Conservation (phyloP, 2,329 filamentous ascomycete genomes). For the Colletotrichum lupini region DNA sequence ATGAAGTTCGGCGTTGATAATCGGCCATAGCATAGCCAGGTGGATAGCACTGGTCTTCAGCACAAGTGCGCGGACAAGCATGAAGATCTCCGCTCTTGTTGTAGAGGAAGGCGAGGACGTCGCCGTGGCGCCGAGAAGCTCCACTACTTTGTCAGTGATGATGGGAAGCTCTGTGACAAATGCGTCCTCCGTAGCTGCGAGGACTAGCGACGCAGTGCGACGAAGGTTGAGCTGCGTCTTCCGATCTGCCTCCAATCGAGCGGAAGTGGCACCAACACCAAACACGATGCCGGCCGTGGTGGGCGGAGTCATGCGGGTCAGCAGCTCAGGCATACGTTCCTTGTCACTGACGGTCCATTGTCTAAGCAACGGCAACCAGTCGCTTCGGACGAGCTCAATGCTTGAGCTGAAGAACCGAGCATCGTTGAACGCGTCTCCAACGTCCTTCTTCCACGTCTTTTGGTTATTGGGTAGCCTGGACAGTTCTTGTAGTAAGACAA, state of each 20-base stretch:
- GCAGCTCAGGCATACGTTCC: constrained; percentile 84
- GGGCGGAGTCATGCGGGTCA: constrained; percentile 82
- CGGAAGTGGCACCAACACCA: constrained; percentile 95
- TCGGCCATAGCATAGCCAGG: constrained; percentile 87
- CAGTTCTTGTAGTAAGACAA: constrained; percentile 81
- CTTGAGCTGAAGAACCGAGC: constrained; percentile 82
- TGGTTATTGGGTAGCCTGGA: constrained; percentile 82
- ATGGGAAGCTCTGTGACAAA: constrained; percentile 80
- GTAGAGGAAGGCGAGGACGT: constrained; percentile 92
- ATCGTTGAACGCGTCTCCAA: constrained; percentile 93
- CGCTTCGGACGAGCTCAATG: constrained; percentile 71
- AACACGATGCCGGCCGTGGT: constrained; percentile 97
- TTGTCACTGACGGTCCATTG: constrained; percentile 91
- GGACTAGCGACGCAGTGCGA: constrained; percentile 80
- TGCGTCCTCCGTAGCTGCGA: constrained; percentile 81
- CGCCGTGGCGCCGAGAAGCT: constrained; percentile 84
- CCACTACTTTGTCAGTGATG: constrained; percentile 85
- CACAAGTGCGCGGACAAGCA: constrained; percentile 84
- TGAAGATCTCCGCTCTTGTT: constrained; percentile 89
- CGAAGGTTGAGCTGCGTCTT: constrained; percentile 92
- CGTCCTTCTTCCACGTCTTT: constrained; percentile 93
- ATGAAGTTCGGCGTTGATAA: constrained; percentile 88
- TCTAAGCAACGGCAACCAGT: constrained; percentile 85
- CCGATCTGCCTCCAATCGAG: constrained; percentile 92
- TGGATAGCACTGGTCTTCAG: constrained; percentile 84